Conservation (phyloP, 2,329 filamentous ascomycete species). For the Hypomyces rosellus region DNA sequence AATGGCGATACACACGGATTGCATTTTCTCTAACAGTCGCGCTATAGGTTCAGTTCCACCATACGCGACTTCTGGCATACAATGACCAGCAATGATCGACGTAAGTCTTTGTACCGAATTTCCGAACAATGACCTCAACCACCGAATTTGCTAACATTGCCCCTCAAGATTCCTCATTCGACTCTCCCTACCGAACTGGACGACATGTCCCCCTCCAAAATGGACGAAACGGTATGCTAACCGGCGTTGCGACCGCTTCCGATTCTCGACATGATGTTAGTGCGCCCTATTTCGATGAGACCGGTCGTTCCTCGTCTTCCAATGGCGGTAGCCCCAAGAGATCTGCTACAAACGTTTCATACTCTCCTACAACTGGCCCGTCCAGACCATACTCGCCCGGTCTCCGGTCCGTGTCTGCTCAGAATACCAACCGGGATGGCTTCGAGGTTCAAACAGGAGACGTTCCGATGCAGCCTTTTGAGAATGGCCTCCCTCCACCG, state of each 20-base stretch:
- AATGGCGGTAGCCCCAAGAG: slow-evolving; percentile 41
- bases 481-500: slow-evolving; percentile 82
- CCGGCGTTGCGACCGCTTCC: slow-evolving; percentile 79
- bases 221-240: slow-evolving; percentile 73
- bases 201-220: slow-evolving; percentile 84
- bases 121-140: neutral
- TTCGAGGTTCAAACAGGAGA: slow-evolving; percentile 74
- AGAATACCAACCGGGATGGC: slow-evolving; percentile 55
- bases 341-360: slow-evolving; percentile 36
- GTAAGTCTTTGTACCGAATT: slow-evolving; percentile 35
- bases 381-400: slow-evolving; percentile 77
- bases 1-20: neutral
- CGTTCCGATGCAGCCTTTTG: slow-evolving; percentile 95
- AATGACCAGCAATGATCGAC: slow-evolving; percentile 66
- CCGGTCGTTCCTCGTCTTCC: slow-evolving; percentile 45
- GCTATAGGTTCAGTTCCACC: slow-evolving; percentile 56
- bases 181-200: slow-evolving; percentile 88
- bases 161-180: slow-evolving; percentile 72
- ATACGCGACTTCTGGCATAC: slow-evolving; percentile 95
- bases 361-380: slow-evolving; percentile 9
- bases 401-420: slow-evolving; percentile 70
- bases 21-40: slow-evolving; percentile 4
- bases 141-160: neutral
- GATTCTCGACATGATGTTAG: slow-evolving; percentile 84
- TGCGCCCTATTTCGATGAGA: slow-evolving; percentile 71